Base-by-base conservation (phyloP, 1,284 basidiomycete genomes). In the Wolfiporia cocos region DNA sequence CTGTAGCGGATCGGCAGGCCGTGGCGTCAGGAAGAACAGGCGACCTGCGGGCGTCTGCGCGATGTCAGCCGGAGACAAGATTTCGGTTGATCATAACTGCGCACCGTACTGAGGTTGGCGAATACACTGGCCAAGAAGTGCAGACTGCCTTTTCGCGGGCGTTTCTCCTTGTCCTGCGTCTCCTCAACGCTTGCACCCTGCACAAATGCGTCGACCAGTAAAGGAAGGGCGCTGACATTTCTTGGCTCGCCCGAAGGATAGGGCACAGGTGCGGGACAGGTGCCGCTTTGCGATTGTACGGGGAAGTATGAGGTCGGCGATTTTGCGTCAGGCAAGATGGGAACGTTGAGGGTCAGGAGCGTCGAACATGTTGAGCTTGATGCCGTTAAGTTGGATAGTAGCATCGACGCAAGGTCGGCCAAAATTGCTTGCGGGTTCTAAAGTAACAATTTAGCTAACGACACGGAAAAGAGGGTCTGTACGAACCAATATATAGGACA, bases 351-450 rank as follows among this genome's bases (percentile, higher is more conserved):
- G 2, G 72, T 69, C 3, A 94, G 69, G 9, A 97, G 66, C 1
- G 73, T 63, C 3, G 79, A 69, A 49, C 86, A 85, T 37, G 88
- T 76, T 0, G 75, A 67, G 4, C 90, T 74, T 40, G 90, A 81
- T 11, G 89, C 79, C 12, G 92, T 92, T 33, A 98, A 70, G 65
- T 99, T 99, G 15, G 94, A 97, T 5, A 99, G 75, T 1, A 99
- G 74, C 96, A 99, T 99, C 23, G 91, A 82, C 1, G 93, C 92
- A 9, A 98, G 78, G 67, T 98, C 95, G 23, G 93, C 92, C 15
- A 97, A 81, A 41, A 90, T 80, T 3, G 94, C 86, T 48, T 87
- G 79, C 5, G 89, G 85, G 64, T 95, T 87, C 93, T 96, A 53
- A 5, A 15, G n/a, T n/a, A n/a, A n/a, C n/a, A n/a, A n/a, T n/a